Evolutionary conservation across 257 asterid genomes (phyloP).

Genomic region (Salvia splendens): DNA sequence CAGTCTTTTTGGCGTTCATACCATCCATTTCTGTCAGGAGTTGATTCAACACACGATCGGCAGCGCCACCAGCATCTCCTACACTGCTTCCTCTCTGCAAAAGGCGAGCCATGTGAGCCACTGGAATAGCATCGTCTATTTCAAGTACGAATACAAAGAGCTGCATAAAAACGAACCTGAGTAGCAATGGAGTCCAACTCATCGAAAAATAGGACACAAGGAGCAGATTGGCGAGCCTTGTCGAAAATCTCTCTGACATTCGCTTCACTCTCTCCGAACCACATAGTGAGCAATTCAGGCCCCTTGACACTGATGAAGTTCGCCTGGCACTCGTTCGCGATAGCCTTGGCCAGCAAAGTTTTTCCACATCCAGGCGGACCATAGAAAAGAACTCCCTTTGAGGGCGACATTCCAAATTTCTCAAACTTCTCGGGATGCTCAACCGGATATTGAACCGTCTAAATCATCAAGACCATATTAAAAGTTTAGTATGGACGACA

Average conservation of each 20-base stretch:
- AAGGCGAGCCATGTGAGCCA: neutral
- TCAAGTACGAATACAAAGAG: neutral
- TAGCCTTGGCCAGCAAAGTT: conserved; percentile 65
- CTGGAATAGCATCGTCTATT: neutral
- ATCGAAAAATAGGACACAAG: conserved; percentile 73
- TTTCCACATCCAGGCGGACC: conserved; percentile 80
- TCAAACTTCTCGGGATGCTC: conserved; percentile 73
- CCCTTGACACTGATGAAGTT: conserved; percentile 68
- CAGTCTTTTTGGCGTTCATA: conserved; percentile 66
- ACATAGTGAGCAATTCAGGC: conserved; percentile 69
- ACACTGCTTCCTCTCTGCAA: conserved; percentile 65
- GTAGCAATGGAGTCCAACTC: conserved; percentile 78
- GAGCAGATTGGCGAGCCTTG: conserved; percentile 75
- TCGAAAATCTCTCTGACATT: conserved; percentile 65
- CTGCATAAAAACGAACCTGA: conserved; percentile 40
- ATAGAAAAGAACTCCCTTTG: conserved; percentile 64
- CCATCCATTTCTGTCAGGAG: conserved; percentile 70
- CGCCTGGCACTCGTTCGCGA: conserved; percentile 69
- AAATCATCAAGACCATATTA: neutral
- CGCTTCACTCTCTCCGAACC: conserved; percentile 78
- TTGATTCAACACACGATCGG: conserved; percentile 62
- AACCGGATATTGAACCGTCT: conserved; percentile 77
- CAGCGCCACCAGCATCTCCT: conserved; percentile 72
- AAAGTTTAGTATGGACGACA: conserved; percentile 20
- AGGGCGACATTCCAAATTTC: conserved; percentile 72